Conservation (phyloP, 164 flowering plant genomes). For the Sextonia rubra region DNA sequence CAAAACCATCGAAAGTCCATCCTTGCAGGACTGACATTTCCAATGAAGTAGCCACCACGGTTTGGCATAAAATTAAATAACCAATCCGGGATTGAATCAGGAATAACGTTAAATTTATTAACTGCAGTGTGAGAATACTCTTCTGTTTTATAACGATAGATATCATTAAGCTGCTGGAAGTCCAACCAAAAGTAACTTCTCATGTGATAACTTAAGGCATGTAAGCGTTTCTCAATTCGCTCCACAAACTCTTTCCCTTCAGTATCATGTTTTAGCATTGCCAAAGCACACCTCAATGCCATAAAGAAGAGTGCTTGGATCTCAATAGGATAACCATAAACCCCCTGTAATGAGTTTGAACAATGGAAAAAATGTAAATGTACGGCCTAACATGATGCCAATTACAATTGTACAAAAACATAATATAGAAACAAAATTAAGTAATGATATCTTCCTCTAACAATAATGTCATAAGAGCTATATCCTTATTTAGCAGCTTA, state of each 20-base stretch:
- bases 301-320: conserved; percentile 10
- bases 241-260: conserved; percentile 7
- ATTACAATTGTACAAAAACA: no score
- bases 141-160: conserved; percentile 17
- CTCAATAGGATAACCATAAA: conserved; percentile 14
- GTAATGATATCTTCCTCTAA: no score
- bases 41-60: conserved; percentile 10
- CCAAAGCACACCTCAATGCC: conserved; percentile 10
- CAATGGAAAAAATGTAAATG: no score
- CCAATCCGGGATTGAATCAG: conserved; percentile 16
- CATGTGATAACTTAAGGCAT: conserved; percentile 5
- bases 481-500: no score
- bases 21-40: conserved; percentile 14
- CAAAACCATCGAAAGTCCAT: conserved; percentile 16
- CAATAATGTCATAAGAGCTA: no score
- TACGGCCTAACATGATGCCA: no score
- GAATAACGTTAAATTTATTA: conserved; percentile 9
- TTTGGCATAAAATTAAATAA: conserved; percentile 17
- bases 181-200: conserved; percentile 11
- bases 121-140: conserved; percentile 17
- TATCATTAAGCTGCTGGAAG: conserved; percentile 8
- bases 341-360: conserved; percentile 3
- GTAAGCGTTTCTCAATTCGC: conserved; percentile 6
- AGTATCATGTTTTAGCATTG: conserved; percentile 1
- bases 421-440: no score